phyloP scores from a whole-genome alignment of 352 stramenopile species.

The Phytopythium delawarense region DNA sequence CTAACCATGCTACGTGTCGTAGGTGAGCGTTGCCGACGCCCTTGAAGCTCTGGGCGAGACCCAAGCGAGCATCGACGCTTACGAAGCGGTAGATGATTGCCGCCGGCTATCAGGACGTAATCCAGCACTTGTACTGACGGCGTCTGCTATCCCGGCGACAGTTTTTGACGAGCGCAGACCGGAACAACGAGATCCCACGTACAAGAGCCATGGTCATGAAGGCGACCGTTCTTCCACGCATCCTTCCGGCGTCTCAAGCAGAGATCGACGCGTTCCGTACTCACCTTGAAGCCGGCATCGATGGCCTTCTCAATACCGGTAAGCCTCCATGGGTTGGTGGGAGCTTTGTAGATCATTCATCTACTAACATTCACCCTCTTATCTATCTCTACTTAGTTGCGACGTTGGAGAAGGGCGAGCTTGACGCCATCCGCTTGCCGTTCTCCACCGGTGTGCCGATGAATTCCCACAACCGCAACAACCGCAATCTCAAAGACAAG shows the following conservation, averaged over 20 bases:
- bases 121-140: neutral
- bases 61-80: constrained; percentile 44
- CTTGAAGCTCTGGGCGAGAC: constrained; percentile 59
- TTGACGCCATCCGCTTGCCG: constrained; percentile 50
- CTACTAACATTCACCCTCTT: neutral
- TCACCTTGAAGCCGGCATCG: constrained; percentile 40
- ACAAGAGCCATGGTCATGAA: constrained; percentile 55
- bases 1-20: neutral
- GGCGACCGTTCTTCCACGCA: constrained; percentile 56
- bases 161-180: constrained; percentile 21
- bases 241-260: constrained; percentile 47
- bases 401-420: constrained; percentile 25
- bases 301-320: constrained; percentile 31
- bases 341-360: neutral
- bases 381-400: constrained; percentile 13
- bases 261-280: constrained; percentile 42
- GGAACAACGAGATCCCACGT: constrained; percentile 17
- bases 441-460: constrained; percentile 58
- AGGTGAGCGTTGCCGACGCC: constrained; percentile 54
- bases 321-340: constrained; percentile 5
- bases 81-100: constrained; percentile 30
- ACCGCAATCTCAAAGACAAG: constrained; percentile 49
- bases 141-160: constrained; percentile 1
- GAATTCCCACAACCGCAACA: constrained; percentile 67
- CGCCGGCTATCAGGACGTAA: neutral